Percentiles rank a stretch among this genome's conserved stretches.
Conservation (phyloP, 371 early-diverging fungal genomes). For the Nematocida ausubeli region DNA sequence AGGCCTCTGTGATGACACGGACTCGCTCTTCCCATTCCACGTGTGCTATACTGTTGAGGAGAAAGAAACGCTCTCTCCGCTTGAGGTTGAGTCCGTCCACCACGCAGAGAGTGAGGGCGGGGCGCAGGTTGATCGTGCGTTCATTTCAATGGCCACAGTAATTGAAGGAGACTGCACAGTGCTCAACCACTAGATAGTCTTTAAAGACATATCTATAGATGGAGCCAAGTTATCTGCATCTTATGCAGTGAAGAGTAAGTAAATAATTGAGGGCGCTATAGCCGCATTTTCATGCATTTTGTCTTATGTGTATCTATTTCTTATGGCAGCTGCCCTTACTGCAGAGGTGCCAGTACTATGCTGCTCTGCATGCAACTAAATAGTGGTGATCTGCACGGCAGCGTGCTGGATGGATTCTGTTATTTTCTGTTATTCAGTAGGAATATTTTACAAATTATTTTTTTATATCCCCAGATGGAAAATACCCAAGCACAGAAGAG, state of each 20-base stretch:
- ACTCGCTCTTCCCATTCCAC: slow-evolving; percentile 42
- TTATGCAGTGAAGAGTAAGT: too few relatives aligned
- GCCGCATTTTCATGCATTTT: too few relatives aligned
- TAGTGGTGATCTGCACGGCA: too few relatives aligned
- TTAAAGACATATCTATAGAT: too few relatives aligned
- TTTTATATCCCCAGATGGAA: slow-evolving; percentile 54
- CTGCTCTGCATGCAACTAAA: too few relatives aligned
- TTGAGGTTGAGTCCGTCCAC: neutral
- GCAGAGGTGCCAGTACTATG: too few relatives aligned
- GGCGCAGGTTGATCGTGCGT: neutral
- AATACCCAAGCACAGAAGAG: slow-evolving; percentile 40
- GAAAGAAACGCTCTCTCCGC: slow-evolving; percentile 10
- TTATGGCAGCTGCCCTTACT: too few relatives aligned
- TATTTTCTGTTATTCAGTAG: too few relatives aligned
- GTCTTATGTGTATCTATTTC: too few relatives aligned
- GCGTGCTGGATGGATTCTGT: too few relatives aligned
- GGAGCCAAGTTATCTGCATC: too few relatives aligned
- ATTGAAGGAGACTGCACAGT: slow-evolving; percentile 48
- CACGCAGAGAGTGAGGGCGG: neutral
- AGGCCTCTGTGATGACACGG: slow-evolving; percentile 51
- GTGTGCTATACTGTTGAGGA: slow-evolving; percentile 23
- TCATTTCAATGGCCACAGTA: neutral
- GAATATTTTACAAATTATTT: slow-evolving; percentile 19
- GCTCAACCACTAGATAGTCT: neutral
- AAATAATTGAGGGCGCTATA: too few relatives aligned